phyloP scores from a whole-genome alignment of 1,284 basidiomycete species.

The Farysia itapuensis region DNA sequence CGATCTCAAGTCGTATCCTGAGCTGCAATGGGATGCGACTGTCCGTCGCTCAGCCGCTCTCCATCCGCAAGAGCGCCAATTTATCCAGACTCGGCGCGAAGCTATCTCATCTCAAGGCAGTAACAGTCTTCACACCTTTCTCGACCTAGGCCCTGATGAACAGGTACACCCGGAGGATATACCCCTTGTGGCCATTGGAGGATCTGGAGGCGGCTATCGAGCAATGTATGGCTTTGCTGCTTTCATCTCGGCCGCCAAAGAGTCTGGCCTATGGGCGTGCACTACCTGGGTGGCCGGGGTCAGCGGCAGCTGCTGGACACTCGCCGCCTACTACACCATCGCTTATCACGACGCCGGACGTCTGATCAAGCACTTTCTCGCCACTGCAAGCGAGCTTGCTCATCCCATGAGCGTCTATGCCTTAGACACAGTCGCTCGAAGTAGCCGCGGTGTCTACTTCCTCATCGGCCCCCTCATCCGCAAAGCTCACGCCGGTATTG shows the following conservation, averaged over 20 bases:
- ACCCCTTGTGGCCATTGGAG: conserved; percentile 56
- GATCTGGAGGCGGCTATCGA: conserved; percentile 59
- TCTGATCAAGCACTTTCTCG: conserved; percentile 41
- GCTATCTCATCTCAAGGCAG: conserved; percentile 26
- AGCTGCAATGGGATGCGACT: conserved; percentile 46
- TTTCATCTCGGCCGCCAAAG: conserved; percentile 48
- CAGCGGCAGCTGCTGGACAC: conserved; percentile 59
- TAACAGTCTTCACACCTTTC: conserved; percentile 24
- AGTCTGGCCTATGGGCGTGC: conserved; percentile 51
- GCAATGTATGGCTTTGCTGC: conserved; percentile 54
- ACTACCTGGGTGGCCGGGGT: conserved; percentile 55
- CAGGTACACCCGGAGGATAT: conserved; percentile 57
- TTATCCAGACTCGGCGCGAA: conserved; percentile 21
- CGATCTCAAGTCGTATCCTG: conserved; percentile 44
- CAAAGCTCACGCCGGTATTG: conserved; percentile 45
- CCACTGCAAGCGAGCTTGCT: conserved; percentile 45
- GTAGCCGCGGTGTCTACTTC: conserved; percentile 49
- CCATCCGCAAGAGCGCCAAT: conserved; percentile 34
- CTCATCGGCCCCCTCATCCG: conserved; percentile 50
- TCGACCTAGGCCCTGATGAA: conserved; percentile 41
- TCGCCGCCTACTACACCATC: conserved; percentile 49
- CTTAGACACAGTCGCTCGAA: conserved; percentile 48
- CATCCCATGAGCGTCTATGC: conserved; percentile 55
- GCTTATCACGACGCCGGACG: conserved; percentile 34
- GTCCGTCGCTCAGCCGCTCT: conserved; percentile 41